Conservation (phyloP, 2,329 filamentous ascomycete species). For the Claviceps capensis region DNA sequence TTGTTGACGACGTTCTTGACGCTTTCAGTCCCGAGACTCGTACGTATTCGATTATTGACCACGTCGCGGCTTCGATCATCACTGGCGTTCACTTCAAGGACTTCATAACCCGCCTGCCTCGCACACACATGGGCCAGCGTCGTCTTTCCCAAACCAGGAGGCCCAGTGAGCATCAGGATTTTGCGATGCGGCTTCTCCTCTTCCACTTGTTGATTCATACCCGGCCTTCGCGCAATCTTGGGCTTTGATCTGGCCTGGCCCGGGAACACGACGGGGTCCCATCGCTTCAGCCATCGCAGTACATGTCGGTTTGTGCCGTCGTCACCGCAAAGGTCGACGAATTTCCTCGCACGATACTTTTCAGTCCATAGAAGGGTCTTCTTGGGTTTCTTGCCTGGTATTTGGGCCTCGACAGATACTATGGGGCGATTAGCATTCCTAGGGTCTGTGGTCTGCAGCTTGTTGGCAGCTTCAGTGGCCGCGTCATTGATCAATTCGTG, state of each 20-base stretch:
- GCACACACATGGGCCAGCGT: constrained; percentile 94
- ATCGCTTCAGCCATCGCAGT: constrained; percentile 82
- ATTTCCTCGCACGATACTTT: constrained; percentile 86
- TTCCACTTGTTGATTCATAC: constrained; percentile 29
- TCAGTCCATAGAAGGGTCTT: constrained; percentile 76
- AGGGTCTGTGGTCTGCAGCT: constrained; percentile 11
- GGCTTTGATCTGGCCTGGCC: constrained; percentile 49
- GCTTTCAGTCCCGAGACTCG: constrained; percentile 86
- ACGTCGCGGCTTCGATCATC: constrained; percentile 85
- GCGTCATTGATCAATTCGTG: constrained; percentile 67
- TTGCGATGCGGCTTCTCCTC: constrained; percentile 73
- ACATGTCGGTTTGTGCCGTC: constrained; percentile 86
- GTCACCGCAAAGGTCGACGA: constrained; percentile 87
- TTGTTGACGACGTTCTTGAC: constrained; percentile 61
- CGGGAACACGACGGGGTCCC: constrained; percentile 89
- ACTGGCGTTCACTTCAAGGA: constrained; percentile 94
- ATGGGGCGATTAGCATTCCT: constrained; percentile 21
- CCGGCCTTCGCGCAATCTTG: constrained; percentile 27
- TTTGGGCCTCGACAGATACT: constrained; percentile 27
- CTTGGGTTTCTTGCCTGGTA: constrained; percentile 25
- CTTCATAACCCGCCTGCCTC: constrained; percentile 86
- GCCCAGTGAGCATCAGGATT: constrained; percentile 78
- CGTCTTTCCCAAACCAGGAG: constrained; percentile 89
- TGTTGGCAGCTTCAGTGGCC: constrained; percentile 39
- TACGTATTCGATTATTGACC: constrained; percentile 80